Base-by-base conservation (phyloP, 331 rosid species). In the Erythrophleum ivorense region DNA sequence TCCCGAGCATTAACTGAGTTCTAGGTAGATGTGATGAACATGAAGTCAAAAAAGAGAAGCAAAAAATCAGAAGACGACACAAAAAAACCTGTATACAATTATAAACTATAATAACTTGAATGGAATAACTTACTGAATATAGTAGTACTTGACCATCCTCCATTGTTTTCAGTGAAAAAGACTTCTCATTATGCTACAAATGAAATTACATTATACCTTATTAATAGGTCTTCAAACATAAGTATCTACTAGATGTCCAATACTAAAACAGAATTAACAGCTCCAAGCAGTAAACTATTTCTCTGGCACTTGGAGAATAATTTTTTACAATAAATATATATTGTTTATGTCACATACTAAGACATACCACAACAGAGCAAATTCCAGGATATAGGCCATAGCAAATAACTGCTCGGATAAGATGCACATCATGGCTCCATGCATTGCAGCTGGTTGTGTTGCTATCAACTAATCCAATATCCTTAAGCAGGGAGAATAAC, bases 101-200 rank as follows among this genome's bases (percentile, higher is more conserved):
- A 46, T 69, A 79, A 63, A 80, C 77, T 59, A 45, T 73, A 76
- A 66, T 52, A 45, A 69, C 68, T 60, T 2, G 40, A 65, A 82
- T 53, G 57, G 53, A 33, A 18, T 54, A 77, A 78, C 95, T 85
- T 78, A 96, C 98, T 85, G 86, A 91, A 85, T 94, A 88, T 16
- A 96, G 89, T 75, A 94, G 92, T 83, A 96, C 99, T 89, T 89
- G 97, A 49, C 99, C 99, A 80, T 96, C 99, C 94, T 96, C 98
- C 97, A 96, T 92, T 31, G 99, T 91, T 87, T 96, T 96, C 84
- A 96, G 87, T 9, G 94, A 83, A 86, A 88, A 90, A 29, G 98
- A 94, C 88, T 93, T 96, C 88, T 92, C 99, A 40, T 86, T 96
- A 83, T 91, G 94, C 99, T 96, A 94, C 90, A 84, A 55, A 82